phyloP scores from a whole-genome alignment of 2,329 filamentous ascomycete genomes.

The Epichloe brachyelytri region DNA sequence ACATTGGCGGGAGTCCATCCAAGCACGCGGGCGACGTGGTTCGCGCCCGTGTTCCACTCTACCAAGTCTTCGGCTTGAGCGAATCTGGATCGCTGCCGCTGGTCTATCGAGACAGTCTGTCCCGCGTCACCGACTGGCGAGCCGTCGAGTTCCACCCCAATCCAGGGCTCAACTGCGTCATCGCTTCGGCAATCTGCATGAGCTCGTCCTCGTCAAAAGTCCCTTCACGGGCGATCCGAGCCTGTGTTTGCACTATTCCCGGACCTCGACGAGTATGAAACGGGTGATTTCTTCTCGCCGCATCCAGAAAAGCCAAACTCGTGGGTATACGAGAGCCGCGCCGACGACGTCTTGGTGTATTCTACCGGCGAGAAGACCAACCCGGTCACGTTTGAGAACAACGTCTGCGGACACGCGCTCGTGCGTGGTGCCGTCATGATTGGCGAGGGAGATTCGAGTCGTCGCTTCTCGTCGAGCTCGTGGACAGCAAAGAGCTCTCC shows the following conservation, averaged over 20 bases:
- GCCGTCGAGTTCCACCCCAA: constrained; percentile 1
- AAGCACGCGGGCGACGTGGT: neutral
- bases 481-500: neutral
- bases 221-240: neutral
- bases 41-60: neutral
- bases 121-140: neutral
- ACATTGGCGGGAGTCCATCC: neutral
- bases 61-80: constrained; percentile 1
- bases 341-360: constrained; percentile 6
- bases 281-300: constrained; percentile 3
- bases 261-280: neutral
- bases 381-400: constrained; percentile 2
- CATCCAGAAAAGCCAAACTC: neutral
- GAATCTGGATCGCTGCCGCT: constrained; percentile 3
- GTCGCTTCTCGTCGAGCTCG: neutral
- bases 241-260: neutral
- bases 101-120: constrained; percentile 1
- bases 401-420: constrained; percentile 1
- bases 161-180: neutral
- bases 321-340: constrained; percentile 1
- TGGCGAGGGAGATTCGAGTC: constrained; percentile 2
- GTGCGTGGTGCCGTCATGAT: constrained; percentile 3
- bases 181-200: neutral
- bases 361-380: constrained; percentile 7
- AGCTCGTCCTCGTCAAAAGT: constrained; percentile 2